These are phyloP conservation scores for Lolium rigidum DNA, from an alignment of 176 grass and related monocot species.

Conservation along the genomic window DNA sequence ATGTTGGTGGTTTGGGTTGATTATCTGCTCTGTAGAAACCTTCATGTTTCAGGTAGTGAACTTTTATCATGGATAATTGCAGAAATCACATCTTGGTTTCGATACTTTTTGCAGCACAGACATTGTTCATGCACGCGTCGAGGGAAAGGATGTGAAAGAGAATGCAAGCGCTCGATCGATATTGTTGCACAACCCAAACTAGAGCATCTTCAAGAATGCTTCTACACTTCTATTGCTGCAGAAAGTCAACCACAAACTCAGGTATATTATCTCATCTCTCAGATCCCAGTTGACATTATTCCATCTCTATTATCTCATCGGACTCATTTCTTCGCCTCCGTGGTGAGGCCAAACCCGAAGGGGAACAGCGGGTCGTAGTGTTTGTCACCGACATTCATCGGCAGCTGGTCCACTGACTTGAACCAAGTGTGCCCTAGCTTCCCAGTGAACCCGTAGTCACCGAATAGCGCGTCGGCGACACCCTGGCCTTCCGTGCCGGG, in stretches of 20 bases:
- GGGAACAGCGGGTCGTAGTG: slow-evolving; percentile 77
- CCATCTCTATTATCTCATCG: neutral
- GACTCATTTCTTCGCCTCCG: neutral
- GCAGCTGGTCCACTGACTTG: slow-evolving; percentile 67
- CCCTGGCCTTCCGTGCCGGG: slow-evolving; percentile 78
- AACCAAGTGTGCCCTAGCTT: slow-evolving; percentile 75
- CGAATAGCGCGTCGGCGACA: slow-evolving; percentile 65
- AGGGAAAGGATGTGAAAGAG: neutral
- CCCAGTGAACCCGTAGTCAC: slow-evolving; percentile 67
- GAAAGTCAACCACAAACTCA: neutral
- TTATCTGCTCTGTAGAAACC: neutral
- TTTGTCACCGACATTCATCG: slow-evolving; percentile 68
- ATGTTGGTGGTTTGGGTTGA: neutral
- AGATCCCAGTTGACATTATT: too few relatives aligned
- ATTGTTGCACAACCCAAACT: neutral
- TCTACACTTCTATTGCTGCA: neutral
- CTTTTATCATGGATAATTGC: neutral
- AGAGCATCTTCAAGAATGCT: neutral
- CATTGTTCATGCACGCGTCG: neutral
- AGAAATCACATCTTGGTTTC: neutral
- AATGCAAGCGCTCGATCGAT: neutral
- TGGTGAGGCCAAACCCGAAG: slow-evolving; percentile 59
- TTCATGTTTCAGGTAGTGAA: neutral
- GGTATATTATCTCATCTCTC: neutral
- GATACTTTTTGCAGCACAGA: neutral